A percentile compares a stretch with the other conserved stretches of the same genome.
phyloP scores from a whole-genome alignment of 306 rosid genomes.

The Quercus wislizeni region DNA sequence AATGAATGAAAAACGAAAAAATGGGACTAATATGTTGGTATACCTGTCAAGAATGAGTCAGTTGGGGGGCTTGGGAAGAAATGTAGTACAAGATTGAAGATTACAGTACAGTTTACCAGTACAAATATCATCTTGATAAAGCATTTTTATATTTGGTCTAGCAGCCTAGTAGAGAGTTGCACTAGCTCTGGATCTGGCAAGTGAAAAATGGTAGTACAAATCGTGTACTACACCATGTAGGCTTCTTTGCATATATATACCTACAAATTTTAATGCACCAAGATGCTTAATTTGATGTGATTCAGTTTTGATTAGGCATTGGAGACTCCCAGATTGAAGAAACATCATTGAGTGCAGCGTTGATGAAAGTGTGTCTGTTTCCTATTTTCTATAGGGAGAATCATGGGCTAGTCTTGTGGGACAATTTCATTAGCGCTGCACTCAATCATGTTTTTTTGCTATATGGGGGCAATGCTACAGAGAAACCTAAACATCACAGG shows the following conservation, averaged over 20 bases:
- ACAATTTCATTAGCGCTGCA: conserved; percentile 47
- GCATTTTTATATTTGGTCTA: background rate
- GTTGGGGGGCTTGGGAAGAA: background rate
- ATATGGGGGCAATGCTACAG: conserved; percentile 17
- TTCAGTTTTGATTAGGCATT: background rate
- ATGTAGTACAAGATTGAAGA: background rate
- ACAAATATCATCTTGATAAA: background rate
- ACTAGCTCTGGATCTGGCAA: background rate
- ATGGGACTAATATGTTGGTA: background rate
- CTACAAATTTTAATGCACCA: background rate
- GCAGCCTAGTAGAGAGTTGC: background rate
- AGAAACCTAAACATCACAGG: background rate
- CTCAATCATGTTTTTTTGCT: conserved; percentile 59
- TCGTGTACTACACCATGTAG: background rate
- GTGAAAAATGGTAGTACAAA: background rate
- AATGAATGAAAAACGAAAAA: background rate
- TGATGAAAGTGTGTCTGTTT: conserved; percentile 47
- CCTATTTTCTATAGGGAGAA: background rate
- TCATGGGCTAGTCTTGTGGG: background rate
- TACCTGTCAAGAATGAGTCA: background rate
- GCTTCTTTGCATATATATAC: background rate
- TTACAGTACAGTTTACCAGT: background rate
- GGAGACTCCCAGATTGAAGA: conserved; percentile 41
- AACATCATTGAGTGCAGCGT: conserved; percentile 98
- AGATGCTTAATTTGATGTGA: background rate